Evolutionary conservation across 83 land plant genomes (phyloP).

Genomic region (Picea abies): DNA sequence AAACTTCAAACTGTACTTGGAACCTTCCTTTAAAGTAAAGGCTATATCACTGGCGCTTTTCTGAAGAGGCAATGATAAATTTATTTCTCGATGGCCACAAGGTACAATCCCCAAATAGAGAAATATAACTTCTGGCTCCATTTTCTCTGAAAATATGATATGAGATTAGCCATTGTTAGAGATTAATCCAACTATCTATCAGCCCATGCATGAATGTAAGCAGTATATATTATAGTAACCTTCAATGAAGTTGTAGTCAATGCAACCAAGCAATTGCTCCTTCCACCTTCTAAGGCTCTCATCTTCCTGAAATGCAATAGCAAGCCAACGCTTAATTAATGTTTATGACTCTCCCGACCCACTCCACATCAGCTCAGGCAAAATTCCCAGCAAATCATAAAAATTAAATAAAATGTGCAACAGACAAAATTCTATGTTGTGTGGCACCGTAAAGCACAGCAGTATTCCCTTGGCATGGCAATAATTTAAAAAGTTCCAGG

Average conservation of each 20-base stretch:
- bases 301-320: conserved; percentile 10
- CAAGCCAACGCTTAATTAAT: background rate
- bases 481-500: background rate
- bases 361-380: background rate
- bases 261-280: conserved; percentile 12
- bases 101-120: conserved; percentile 49
- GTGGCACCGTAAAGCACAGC: background rate
- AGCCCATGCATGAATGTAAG: background rate
- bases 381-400: background rate
- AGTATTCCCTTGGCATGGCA: background rate
- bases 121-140: conserved; percentile 77
- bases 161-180: background rate
- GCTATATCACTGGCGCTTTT: conserved; percentile 26
- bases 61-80: conserved; percentile 33
- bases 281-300: conserved; percentile 25
- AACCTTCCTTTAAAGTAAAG: conserved; percentile 72
- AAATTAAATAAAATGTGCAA: background rate
- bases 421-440: background rate
- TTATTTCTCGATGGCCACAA: conserved; percentile 41
- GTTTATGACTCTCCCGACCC: background rate
- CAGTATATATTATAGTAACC: conserved; percentile 2
- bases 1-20: conserved; percentile 48
- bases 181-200: background rate
- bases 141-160: conserved; percentile 30
- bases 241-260: conserved; percentile 8